Percentiles rank a stretch among this genome's conserved stretches.
Evolutionary conservation across 176 grass and related monocot genomes (phyloP).

Genomic region (Lolium multiflorum): DNA sequence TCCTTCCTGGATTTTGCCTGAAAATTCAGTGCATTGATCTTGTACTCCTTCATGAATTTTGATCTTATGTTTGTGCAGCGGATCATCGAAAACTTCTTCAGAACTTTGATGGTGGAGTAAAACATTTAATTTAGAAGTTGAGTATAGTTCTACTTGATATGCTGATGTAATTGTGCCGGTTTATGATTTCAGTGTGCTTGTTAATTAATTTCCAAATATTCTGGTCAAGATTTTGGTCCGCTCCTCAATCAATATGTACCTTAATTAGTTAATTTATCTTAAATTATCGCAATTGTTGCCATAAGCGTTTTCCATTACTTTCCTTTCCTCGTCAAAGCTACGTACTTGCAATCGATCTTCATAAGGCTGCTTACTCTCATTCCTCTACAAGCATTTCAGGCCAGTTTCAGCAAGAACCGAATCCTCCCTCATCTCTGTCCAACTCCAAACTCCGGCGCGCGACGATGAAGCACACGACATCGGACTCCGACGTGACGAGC

Average conservation of each 20-base stretch:
- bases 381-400: background rate
- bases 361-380: background rate
- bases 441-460: background rate
- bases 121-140: background rate
- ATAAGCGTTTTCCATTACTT: slow-evolving; percentile 1
- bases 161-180: slow-evolving; percentile 10
- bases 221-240: background rate
- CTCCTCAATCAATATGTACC: background rate
- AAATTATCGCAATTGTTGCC: background rate
- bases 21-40: background rate
- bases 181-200: background rate
- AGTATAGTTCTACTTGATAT: too few relatives aligned
- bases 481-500: slow-evolving; percentile 91
- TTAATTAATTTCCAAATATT: background rate
- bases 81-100: background rate
- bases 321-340: background rate
- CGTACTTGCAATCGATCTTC: background rate
- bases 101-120: background rate
- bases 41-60: too few relatives aligned
- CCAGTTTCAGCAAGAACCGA: background rate
- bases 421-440: background rate
- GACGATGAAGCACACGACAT: slow-evolving; percentile 76
- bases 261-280: background rate
- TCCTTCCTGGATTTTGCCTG: background rate
- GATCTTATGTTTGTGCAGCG: background rate